Base-by-base conservation (phyloP, 2,329 filamentous ascomycete genomes). In the Podosphaera xanthii region DNA sequence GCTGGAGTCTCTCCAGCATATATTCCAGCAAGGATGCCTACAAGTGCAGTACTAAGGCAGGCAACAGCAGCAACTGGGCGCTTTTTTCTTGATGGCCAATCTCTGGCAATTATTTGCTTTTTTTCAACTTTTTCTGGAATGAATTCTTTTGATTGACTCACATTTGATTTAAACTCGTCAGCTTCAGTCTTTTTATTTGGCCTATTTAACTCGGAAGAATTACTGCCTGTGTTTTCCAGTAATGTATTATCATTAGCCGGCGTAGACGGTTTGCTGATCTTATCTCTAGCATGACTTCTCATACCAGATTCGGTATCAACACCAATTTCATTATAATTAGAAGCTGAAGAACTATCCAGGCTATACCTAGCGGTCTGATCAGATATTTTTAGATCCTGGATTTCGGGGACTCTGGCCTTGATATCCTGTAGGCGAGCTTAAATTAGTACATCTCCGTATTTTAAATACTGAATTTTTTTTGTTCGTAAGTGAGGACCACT, bases 1-100 rank as follows among this genome's bases (percentile, higher is more conserved):
- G 81, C 79, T n/a, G 86, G 84, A 0, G 88, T 84, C 64, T 88
- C 77, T 2, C 86, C 86, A 59, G 84, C 82, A 67, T 89, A 91
- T 31, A 89, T 84, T 0, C 86, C 86, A 60, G 87, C 73, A 31
- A 88, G 73, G 34, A 86, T 72, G 0, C 86, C 86, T 53, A 89
- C 75, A 59, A 87, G 72, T 12, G 82, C 80, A 4, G 85, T 87
- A 64, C 85, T 87, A 63, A 84, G 72, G 67, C 86, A 90, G 8
- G 84, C 81, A 60, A 87, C 78, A 2, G 75, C 70, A 2, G 86
- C 86, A 33, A 81, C 77, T 61, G 85, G 79, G 61, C 83, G 73
- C 69, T 90, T 91, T 63, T 83, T 79, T 30, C 71, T 68, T 6
- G 76, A 74, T 10, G 78, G 80, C 86, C 79, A 91, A 65, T 89